Evolutionary conservation across 2,329 filamentous ascomycete species (phyloP), one percentile per base, ranked within the genome.

Genomic region (Stagonosporopsis tanaceti): DNA sequence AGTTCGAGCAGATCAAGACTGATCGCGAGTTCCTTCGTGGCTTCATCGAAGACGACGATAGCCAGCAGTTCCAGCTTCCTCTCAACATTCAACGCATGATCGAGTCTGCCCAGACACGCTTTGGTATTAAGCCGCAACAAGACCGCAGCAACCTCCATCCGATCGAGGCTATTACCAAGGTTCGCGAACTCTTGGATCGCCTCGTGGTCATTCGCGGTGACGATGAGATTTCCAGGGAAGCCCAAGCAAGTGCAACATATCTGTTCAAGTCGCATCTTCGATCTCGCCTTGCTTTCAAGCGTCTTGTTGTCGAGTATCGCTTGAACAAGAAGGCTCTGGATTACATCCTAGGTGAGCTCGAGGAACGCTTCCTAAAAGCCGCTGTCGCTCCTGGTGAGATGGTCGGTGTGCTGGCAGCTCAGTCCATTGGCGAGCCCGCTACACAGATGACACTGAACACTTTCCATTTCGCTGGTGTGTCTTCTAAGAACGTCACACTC

Each of bases 361-460:
- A 96, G 79, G 93, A 87, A 72, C 87, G 93, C 60, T 99, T 96
- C 85, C 87, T 91, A 34, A 89, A 90, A 69, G 87, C 94, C 44
- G 87, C 91, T 67, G 93, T 97, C 60, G 92, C 88, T 68, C 94
- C 95, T 45, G 95, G 96, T 74, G 96, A 99, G 76, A 99, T 99
- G 95, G 95, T 99, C 54, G 95, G 95, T 80, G 95, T 99, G 22
- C 82, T 99, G 71, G 95, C 95, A 62, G 95, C 96, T 6, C 95
- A 99, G 80, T 99, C 95, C 30, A 99, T 99, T 75, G 95, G 95
- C 81, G 95, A 99, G 78, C 95, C 95, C 38, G 96, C 95, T 22
- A 99, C 95, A 1, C 95, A 99, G 83, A 99, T 99, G 95, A 99
- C 95, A 1, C 82, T 99, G 60, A 99, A 99, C 81, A 99, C 95